phyloP scores from a whole-genome alignment of 148 eudicot genomes.

The Chenopodium formosanum region DNA sequence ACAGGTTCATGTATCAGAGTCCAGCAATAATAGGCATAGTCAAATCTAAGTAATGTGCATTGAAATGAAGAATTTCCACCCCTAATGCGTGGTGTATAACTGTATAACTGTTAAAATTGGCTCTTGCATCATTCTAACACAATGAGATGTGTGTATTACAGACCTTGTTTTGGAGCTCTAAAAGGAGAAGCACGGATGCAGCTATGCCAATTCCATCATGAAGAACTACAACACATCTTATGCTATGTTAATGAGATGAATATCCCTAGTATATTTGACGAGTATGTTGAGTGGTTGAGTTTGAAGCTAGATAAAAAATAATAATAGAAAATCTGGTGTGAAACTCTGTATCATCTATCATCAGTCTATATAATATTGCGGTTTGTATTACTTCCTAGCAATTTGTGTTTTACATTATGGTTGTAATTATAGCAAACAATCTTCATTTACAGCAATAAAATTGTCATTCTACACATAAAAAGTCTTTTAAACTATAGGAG shows the following conservation, averaged over 20 bases:
- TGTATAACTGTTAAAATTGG: neutral
- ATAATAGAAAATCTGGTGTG: slow-evolving; percentile 30
- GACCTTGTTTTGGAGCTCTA: slow-evolving; percentile 89
- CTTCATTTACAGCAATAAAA: neutral
- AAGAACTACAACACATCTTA: slow-evolving; percentile 20
- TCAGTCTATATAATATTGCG: neutral
- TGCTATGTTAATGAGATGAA: slow-evolving; percentile 8
- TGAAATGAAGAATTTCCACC: neutral
- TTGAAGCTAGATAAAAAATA: slow-evolving; percentile 26
- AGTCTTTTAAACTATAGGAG: neutral
- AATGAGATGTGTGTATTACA: slow-evolving; percentile 24
- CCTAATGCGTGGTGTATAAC: slow-evolving; percentile 15
- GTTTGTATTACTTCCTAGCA: neutral
- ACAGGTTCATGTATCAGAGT: neutral
- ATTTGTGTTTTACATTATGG: slow-evolving; percentile 8
- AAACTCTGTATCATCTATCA: slow-evolving; percentile 10
- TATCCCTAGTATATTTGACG: slow-evolving; percentile 13
- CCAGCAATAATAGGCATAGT: neutral
- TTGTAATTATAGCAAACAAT: neutral
- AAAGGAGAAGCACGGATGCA: slow-evolving; percentile 22
- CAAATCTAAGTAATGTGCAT: neutral
- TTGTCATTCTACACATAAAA: neutral
- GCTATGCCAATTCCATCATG: slow-evolving; percentile 13
- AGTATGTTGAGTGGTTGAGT: slow-evolving; percentile 18
- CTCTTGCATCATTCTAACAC: slow-evolving; percentile 3